Conservation (phyloP, 2,329 filamentous ascomycete genomes). For the Talaromyces marneffei region DNA sequence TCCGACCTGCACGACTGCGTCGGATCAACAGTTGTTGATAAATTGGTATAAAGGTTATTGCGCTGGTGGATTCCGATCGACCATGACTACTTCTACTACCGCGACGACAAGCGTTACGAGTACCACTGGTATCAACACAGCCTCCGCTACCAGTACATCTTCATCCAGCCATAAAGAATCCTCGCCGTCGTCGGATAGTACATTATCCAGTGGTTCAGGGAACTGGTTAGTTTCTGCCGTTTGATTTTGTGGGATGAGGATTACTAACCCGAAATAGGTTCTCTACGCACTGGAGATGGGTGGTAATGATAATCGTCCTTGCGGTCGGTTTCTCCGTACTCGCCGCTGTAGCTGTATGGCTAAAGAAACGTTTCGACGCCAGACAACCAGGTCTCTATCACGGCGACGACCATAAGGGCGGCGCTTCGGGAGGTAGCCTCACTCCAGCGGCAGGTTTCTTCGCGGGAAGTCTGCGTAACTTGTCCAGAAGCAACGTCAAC, state of each 20-base stretch:
- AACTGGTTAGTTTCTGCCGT: constrained; percentile 6
- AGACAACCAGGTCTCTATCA: constrained; percentile 42
- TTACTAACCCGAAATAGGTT: constrained; percentile 47
- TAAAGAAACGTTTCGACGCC: constrained; percentile 67
- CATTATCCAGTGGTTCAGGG: background rate
- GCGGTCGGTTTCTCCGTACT: constrained; percentile 62
- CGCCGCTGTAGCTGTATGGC: constrained; percentile 62
- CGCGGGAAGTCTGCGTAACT: constrained; percentile 17
- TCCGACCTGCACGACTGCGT: constrained; percentile 50
- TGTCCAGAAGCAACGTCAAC: constrained; percentile 9
- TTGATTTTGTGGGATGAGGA: background rate
- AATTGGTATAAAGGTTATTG: constrained; percentile 68
- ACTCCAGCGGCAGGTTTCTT: constrained; percentile 20
- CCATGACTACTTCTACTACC: constrained; percentile 25
- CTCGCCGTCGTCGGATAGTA: background rate
- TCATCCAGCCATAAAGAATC: background rate
- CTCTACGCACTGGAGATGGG: constrained; percentile 68
- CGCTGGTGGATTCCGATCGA: constrained; percentile 27
- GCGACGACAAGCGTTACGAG: constrained; percentile 20
- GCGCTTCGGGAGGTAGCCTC: background rate
- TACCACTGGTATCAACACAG: constrained; percentile 16
- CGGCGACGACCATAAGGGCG: constrained; percentile 17
- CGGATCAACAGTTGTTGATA: constrained; percentile 55
- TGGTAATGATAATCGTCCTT: constrained; percentile 72
- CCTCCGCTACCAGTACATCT: background rate